A percentile compares a stretch with the other conserved stretches of the same genome.
These are phyloP conservation scores for Bondarzewia mesenterica DNA, from an alignment of 1,284 basidiomycete genomes.

Conservation along the genomic window DNA sequence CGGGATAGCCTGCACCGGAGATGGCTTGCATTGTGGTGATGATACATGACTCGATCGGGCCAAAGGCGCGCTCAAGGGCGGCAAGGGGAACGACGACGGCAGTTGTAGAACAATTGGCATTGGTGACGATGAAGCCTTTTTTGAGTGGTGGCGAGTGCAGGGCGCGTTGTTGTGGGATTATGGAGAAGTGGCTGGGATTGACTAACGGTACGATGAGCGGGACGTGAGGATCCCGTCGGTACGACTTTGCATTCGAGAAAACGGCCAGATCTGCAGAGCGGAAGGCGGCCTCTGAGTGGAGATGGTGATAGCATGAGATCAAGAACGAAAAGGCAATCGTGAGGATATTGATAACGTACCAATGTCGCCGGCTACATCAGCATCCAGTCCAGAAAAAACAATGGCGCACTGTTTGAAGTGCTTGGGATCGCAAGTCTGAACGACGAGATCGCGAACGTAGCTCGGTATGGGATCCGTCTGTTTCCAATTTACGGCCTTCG, in stretches of 20 bases:
- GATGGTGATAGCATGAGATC: slow-evolving; percentile 6
- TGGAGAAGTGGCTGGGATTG: slow-evolving; percentile 82
- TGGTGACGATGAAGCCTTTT: slow-evolving; percentile 95
- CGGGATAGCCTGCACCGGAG: slow-evolving; percentile 95
- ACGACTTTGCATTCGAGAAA: slow-evolving; percentile 99
- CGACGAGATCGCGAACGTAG: slow-evolving; percentile 58
- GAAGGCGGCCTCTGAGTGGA: slow-evolving; percentile 72
- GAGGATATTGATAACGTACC: slow-evolving; percentile 43
- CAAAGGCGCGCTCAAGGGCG: slow-evolving; percentile 89
- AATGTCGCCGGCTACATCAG: slow-evolving; percentile 91
- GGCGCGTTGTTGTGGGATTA: slow-evolving; percentile 78
- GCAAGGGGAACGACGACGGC: slow-evolving; percentile 89
- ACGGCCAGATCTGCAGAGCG: slow-evolving; percentile 84
- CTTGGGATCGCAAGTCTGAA: slow-evolving; percentile 75
- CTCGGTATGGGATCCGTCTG: slow-evolving; percentile 75
- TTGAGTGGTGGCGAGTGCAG: slow-evolving; percentile 64
- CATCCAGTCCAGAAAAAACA: slow-evolving; percentile 93
- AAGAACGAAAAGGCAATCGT: slow-evolving; percentile 1
- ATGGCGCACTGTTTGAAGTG: slow-evolving; percentile 80
- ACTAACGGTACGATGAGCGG: slow-evolving; percentile 97
- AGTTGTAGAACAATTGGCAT: slow-evolving; percentile 98
- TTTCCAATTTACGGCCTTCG: slow-evolving; percentile 85
- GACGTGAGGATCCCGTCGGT: slow-evolving; percentile 88
- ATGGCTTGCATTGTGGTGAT: slow-evolving; percentile 98
- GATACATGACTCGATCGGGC: slow-evolving; percentile 84